These are phyloP conservation scores for Russula earlei DNA, from an alignment of 768 basidiomycete genomes.

Conservation along the genomic window DNA sequence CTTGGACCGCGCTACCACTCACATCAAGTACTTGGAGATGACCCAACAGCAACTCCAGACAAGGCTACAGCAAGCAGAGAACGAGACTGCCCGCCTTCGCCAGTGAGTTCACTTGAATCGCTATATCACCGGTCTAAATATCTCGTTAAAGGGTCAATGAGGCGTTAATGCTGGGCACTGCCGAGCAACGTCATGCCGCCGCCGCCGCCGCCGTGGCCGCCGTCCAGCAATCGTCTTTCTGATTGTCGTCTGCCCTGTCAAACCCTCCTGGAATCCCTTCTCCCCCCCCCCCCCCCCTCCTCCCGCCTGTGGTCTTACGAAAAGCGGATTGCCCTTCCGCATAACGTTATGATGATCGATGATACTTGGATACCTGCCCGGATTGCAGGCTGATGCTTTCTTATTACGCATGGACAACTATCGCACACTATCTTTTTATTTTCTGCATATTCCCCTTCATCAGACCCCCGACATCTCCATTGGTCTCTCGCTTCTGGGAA, in stretches of 20 bases:
- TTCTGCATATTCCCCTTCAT: constrained; percentile 8
- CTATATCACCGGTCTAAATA: constrained; percentile 2
- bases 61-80: constrained; percentile 68
- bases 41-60: constrained; percentile 66
- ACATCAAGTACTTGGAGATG: constrained; percentile 82
- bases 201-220: constrained; percentile 48
- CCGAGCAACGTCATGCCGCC: constrained; percentile 58
- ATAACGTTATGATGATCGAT: constrained; percentile 21
- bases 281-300: background rate
- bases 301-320: constrained; percentile 19
- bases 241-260: constrained; percentile 25
- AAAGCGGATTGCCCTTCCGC: constrained; percentile 18
- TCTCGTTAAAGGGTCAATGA: constrained; percentile 55
- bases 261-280: background rate
- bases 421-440: constrained; percentile 16
- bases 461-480: background rate
- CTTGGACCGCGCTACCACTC: constrained; percentile 78
- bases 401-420: constrained; percentile 20
- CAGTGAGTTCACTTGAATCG: constrained; percentile 29
- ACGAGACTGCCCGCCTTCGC: constrained; percentile 72
- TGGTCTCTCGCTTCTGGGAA: constrained; percentile 13
- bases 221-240: constrained; percentile 39
- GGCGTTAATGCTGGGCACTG: constrained; percentile 79
- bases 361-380: constrained; percentile 19
- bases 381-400: constrained; percentile 19